These are phyloP conservation scores for Rhodotorula sp. DNA, from an alignment of 1,284 basidiomycete species.

Conservation along the genomic window DNA sequence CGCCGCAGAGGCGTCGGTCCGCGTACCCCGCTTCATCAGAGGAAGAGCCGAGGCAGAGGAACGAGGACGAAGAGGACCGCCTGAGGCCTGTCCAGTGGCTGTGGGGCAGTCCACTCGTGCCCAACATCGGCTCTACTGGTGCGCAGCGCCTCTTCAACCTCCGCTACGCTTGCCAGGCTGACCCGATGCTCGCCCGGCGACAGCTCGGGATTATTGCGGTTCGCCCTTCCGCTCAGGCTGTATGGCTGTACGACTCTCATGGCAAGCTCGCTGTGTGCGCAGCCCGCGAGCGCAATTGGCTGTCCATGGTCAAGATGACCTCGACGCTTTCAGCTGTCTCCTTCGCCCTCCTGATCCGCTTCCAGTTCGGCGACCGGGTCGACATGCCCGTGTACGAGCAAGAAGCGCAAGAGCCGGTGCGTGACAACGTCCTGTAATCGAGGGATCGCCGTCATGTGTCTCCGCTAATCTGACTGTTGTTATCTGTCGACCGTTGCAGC, in stretches of 20 bases:
- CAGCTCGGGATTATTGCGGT: slow-evolving; percentile 36
- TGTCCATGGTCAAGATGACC: slow-evolving; percentile 33
- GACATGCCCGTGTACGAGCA: slow-evolving; percentile 19
- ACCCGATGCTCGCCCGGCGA: neutral
- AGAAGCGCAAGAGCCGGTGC: slow-evolving; percentile 25
- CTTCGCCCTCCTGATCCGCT: slow-evolving; percentile 30
- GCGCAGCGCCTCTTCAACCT: neutral
- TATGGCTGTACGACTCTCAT: neutral
- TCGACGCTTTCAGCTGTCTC: slow-evolving; percentile 27
- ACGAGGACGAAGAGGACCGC: neutral
- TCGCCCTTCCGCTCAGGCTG: neutral
- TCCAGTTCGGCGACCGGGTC: slow-evolving; percentile 22
- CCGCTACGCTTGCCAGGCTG: neutral
- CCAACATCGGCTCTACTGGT: slow-evolving; percentile 36
- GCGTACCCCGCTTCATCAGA: no score
- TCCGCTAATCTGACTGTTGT: neutral
- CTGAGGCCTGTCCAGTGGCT: neutral
- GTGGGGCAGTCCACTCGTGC: slow-evolving; percentile 1
- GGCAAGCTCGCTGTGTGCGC: neutral
- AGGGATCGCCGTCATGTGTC: neutral
- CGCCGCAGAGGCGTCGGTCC: no score
- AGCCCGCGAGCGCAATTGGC: slow-evolving; percentile 40
- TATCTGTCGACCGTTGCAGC: neutral
- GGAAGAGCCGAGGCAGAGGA: no score
- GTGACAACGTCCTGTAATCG: no score